phyloP scores from a whole-genome alignment of 208 protist genomes.

The Leishmania amazonensis region DNA sequence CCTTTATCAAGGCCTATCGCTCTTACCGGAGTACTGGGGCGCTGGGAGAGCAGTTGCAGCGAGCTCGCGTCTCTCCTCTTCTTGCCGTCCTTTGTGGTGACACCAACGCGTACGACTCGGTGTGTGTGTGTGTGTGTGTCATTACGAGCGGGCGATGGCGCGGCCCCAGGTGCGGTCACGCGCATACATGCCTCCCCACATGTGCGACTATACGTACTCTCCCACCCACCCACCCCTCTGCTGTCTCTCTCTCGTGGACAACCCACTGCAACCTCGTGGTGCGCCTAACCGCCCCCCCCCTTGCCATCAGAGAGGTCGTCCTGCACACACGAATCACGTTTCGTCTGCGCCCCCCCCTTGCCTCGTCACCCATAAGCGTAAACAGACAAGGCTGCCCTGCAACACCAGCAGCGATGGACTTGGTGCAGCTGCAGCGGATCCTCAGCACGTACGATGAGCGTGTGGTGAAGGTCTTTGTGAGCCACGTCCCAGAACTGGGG shows the following conservation, averaged over 20 bases:
- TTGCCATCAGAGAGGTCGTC: not conserved
- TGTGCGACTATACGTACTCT: not conserved
- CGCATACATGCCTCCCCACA: not conserved
- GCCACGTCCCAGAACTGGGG: slow-evolving; percentile 66
- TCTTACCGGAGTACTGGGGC: not conserved
- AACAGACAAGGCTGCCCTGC: not conserved
- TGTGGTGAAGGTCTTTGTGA: slow-evolving; percentile 69
- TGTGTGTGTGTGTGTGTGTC: not conserved
- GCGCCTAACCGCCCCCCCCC: not conserved
- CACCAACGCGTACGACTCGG: not conserved
- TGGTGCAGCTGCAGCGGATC: slow-evolving; percentile 54
- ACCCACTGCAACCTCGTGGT: not conserved
- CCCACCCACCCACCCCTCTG: not conserved
- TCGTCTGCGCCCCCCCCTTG: not conserved
- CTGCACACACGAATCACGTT: not conserved
- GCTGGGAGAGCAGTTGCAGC: not conserved
- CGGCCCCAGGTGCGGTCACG: not conserved
- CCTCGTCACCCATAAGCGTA: not conserved
- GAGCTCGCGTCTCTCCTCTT: not conserved
- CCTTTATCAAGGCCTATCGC: not conserved
- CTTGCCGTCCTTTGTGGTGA: not conserved
- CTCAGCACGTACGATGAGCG: slow-evolving; percentile 55
- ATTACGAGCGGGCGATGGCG: not conserved
- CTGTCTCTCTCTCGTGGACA: not conserved
- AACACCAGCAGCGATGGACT: slow-evolving; percentile 49